A percentile compares a stretch with the other conserved stretches of the same genome.
Conservation (phyloP, 164 flowering plant species). For the Kalanchoe fedtschenkoi region DNA sequence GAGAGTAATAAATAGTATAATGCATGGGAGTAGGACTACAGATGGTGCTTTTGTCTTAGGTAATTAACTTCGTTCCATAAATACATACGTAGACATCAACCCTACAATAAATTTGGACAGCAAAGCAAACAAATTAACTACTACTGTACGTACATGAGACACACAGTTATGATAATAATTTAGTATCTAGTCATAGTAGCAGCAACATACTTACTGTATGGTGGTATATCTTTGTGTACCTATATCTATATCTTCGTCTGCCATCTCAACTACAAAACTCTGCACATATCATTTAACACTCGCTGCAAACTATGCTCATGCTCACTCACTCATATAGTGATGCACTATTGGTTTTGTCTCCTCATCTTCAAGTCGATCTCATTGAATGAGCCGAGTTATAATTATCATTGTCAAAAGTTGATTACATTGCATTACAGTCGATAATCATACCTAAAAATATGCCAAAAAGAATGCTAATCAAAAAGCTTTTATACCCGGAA, state of each 20-base stretch:
- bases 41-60: not conserved
- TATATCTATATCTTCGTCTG: not conserved
- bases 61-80: slow-evolving; percentile 4
- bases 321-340: not conserved
- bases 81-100: slow-evolving; percentile 1
- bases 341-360: not conserved
- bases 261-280: not conserved
- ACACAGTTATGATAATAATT: not conserved
- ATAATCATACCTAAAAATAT: too few species aligned
- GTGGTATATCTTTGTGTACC: not conserved
- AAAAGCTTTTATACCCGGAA: too few species aligned
- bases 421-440: too few species aligned
- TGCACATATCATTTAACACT: slow-evolving; percentile 2
- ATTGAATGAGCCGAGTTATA: not conserved
- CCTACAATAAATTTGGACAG: slow-evolving; percentile 1
- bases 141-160: too few species aligned
- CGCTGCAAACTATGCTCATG: not conserved
- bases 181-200: not conserved
- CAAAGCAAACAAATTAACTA: not conserved
- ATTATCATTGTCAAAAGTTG: not conserved
- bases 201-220: too few species aligned
- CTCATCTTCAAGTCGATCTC: not conserved
- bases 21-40: slow-evolving; percentile 2
- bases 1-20: too few species aligned
- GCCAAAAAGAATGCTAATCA: too few species aligned